These are phyloP conservation scores for Backusella tarrabulga DNA, from an alignment of 192 early-diverging fungal species.

Conservation along the genomic window DNA sequence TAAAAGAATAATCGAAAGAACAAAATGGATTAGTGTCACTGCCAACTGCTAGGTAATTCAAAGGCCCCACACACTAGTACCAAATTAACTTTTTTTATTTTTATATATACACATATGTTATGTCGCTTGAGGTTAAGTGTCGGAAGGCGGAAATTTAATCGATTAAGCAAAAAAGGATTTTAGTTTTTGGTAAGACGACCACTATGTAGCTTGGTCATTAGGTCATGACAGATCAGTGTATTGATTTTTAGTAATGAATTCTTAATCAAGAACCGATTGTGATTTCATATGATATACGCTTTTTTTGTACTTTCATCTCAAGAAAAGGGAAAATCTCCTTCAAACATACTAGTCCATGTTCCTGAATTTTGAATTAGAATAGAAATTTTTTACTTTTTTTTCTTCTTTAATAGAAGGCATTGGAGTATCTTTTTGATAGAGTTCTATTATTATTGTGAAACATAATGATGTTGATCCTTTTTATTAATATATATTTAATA, in stretches of 20 bases:
- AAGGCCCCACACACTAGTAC: not conserved
- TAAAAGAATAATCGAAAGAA: not conserved
- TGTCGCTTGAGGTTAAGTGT: not conserved
- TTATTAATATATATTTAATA: not conserved
- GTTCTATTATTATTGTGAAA: not conserved
- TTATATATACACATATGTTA: not conserved
- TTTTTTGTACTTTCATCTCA: not conserved
- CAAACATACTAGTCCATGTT: not conserved
- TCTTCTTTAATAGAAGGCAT: not conserved
- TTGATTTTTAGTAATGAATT: not conserved
- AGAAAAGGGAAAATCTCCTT: not conserved
- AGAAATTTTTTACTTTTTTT: not conserved
- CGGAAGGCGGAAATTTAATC: not conserved
- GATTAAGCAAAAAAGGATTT: not conserved
- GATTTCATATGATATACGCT: not conserved
- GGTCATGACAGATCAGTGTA: not conserved
- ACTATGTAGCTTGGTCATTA: not conserved
- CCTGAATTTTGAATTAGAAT: not conserved
- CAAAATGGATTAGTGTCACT: not conserved
- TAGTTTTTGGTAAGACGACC: not conserved
- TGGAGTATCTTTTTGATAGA: not conserved
- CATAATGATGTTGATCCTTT: not conserved
- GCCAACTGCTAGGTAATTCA: not conserved
- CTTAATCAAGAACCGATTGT: not conserved
- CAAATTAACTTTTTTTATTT: not conserved